Conservation (phyloP, 192 early-diverging fungal genomes). For the Gryganskiella cystojenkinii region DNA sequence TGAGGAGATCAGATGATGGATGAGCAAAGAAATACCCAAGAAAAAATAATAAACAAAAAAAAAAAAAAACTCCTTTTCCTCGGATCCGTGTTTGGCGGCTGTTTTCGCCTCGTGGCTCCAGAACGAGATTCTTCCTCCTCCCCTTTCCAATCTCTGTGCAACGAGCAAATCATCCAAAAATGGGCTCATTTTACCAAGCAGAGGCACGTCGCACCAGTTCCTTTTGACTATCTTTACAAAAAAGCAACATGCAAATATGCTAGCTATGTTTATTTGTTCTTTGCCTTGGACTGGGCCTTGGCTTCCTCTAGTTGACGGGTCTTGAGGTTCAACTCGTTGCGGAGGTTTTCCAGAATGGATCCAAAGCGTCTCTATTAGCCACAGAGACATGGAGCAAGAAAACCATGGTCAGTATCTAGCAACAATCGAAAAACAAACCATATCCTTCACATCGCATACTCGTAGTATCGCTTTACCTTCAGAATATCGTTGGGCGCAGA, state of each 20-base stretch:
- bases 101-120: too few species aligned
- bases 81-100: too few species aligned
- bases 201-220: too few species aligned
- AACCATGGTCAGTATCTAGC: not conserved
- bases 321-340: conserved; percentile 69
- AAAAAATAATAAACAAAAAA: conserved; percentile 17
- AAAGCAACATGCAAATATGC: too few species aligned
- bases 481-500: conserved; percentile 78
- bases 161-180: too few species aligned
- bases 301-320: conserved; percentile 64
- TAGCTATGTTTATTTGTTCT: conserved; percentile 31
- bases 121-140: too few species aligned
- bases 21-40: not conserved
- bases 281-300: conserved; percentile 23
- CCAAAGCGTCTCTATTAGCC: conserved; percentile 72
- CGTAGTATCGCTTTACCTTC: conserved; percentile 69
- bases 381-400: not conserved
- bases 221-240: too few species aligned
- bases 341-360: conserved; percentile 66
- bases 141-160: too few species aligned
- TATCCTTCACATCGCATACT: not conserved
- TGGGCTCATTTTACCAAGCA: too few species aligned
- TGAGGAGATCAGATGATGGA: not conserved
- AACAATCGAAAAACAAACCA: not conserved
- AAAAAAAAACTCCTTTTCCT: not conserved